Percentiles rank a stretch among this genome's conserved stretches.
Evolutionary conservation across 345 rosid genomes (phyloP).

Genomic region (Brassica rapa): DNA sequence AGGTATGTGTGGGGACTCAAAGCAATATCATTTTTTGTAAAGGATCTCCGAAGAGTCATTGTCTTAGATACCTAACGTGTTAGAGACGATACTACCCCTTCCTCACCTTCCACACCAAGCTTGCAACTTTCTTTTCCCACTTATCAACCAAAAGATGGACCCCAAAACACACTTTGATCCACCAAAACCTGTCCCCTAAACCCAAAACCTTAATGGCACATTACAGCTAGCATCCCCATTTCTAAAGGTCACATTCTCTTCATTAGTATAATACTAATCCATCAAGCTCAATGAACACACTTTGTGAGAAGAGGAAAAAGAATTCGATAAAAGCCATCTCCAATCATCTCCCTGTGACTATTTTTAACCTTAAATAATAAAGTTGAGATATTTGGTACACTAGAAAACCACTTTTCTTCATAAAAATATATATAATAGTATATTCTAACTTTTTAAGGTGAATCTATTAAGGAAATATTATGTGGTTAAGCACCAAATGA

Average conservation of each 20-base stretch:
- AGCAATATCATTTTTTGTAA: conserved; percentile 36
- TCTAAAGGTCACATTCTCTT: conserved; percentile 42
- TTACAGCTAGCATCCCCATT: conserved; percentile 59
- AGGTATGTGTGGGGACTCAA: conserved; percentile 45
- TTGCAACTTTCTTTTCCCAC: conserved; percentile 35
- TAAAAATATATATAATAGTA: background rate
- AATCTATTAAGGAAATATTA: conserved; percentile 31
- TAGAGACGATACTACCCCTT: conserved; percentile 45
- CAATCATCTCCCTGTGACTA: conserved; percentile 31
- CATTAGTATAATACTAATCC: conserved; percentile 19
- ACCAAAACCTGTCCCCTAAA: conserved; percentile 46
- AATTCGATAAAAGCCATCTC: conserved; percentile 25
- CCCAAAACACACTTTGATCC: conserved; percentile 45
- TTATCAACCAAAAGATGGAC: conserved; percentile 51
- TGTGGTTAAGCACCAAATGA: conserved; percentile 43
- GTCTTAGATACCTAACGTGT: conserved; percentile 52
- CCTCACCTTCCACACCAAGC: conserved; percentile 36
- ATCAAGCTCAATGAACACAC: conserved; percentile 32
- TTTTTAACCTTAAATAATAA: conserved; percentile 26
- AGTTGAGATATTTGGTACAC: conserved; percentile 25
- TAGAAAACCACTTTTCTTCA: conserved; percentile 31
- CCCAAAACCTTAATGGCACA: conserved; percentile 42
- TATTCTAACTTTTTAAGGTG: conserved; percentile 19
- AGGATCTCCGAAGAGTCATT: conserved; percentile 41
- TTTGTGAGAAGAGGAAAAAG: conserved; percentile 25